Base-by-base conservation (phyloP, 192 early-diverging fungal species). In the Linderina pennispora region DNA sequence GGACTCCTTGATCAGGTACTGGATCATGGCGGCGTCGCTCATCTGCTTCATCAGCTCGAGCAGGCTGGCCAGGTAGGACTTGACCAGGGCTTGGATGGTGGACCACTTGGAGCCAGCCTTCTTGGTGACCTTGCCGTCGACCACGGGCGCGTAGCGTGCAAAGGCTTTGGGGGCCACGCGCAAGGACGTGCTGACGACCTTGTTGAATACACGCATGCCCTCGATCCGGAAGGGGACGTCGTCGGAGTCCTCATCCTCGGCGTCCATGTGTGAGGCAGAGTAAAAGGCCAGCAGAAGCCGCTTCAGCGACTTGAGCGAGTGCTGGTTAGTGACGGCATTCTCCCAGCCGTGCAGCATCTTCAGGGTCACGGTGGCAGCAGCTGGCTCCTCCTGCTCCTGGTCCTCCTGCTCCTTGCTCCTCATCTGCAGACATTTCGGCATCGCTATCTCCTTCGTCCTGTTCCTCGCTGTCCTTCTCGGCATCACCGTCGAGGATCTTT, bases 231-330 rank as follows among this genome's bases (percentile, higher is more conserved):
- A 91, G 3, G 76, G 50, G 45, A 72, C 76, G 6, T 55, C 58
- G 13, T 60, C 53, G 0, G 58, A 62, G 36, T 74, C 70, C 19
- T 68, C 70, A 38, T 83, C 80, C 40, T 78, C 72, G 47, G 88
- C 82, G 28, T 86, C 80, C 70, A 89, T 76, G 32, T 82, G 81
- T 37, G 86, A 78, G 3, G 86, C 88, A 4, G 86, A 78, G 54
- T 85, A 84, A 65, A 95, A 89, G 7, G 92, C 95, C 18, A 90
- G 62, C 17, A 98, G 53, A 35, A 92, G 66, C 49, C 79, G 78
- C 52, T 85, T 82, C 34, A 89, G 55, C 19, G 85, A 62, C 17
- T 76, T 65, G 26, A 92, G 70, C 7, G 88, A 86, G 40, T 88
- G 55, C 45, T 60, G 81, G 50, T 76, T 48, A 18, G 63, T 72